Evolutionary conservation across 108 stramenopile species (phyloP).

Genomic region (Schizochytrium sp.): DNA sequence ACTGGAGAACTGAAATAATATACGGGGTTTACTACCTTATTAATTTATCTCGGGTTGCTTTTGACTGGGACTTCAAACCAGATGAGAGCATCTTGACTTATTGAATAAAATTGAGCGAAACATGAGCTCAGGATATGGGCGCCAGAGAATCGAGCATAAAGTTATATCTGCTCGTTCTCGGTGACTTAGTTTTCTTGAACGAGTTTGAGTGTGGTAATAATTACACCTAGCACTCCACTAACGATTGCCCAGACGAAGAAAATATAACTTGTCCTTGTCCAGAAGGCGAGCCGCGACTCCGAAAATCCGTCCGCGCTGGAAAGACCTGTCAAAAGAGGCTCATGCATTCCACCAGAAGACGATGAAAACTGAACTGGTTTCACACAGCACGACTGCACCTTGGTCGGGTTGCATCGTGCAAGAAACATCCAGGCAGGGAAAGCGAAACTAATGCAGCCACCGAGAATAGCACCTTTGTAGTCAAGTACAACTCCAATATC

Average conservation of each 20-base stretch:
- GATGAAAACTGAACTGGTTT: conserved; percentile 1
- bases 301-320: too few relatives aligned
- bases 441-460: conserved; percentile 51
- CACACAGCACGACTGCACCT: neutral
- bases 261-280: neutral
- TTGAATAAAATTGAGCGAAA: too few relatives aligned
- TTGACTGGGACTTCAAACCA: too few relatives aligned
- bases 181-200: conserved; percentile 16
- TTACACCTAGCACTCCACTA: conserved; percentile 8
- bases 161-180: neutral
- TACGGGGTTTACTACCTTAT: too few relatives aligned
- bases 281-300: neutral
- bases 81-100: too few relatives aligned
- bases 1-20: too few relatives aligned
- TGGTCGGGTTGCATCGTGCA: neutral
- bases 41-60: too few relatives aligned
- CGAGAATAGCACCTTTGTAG: conserved; percentile 58
- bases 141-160: neutral
- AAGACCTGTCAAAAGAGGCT: too few relatives aligned
- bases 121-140: too few relatives aligned
- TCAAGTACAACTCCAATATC: conserved; percentile 52
- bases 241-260: conserved; percentile 34
- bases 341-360: neutral
- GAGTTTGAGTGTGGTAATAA: conserved; percentile 12
- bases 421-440: conserved; percentile 58